Conservation (phyloP, 805 yeast species). For the Brettanomyces nanus region DNA sequence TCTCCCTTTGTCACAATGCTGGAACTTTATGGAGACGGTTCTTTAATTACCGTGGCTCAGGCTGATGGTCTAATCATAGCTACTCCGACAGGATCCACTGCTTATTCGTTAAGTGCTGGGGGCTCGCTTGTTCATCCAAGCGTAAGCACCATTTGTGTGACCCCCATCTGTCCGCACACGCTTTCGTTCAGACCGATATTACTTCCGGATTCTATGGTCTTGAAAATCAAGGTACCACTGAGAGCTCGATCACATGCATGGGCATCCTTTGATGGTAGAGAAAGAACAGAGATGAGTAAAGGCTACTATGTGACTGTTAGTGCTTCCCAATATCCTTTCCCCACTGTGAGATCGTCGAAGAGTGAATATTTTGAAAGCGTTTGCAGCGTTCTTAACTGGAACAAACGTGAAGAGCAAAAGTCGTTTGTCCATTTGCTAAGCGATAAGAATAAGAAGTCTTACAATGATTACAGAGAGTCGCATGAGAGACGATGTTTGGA, state of each 20-base stretch:
- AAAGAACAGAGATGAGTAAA: conserved; percentile 66
- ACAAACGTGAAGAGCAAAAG: conserved; percentile 80
- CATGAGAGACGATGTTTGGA: too few relatives aligned
- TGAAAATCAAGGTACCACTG: conserved; percentile 72
- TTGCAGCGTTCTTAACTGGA: conserved; percentile 87
- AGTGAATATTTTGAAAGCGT: conserved; percentile 80
- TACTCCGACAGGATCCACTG: conserved; percentile 95
- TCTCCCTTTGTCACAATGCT: conserved; percentile 86
- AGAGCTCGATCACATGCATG: conserved; percentile 86
- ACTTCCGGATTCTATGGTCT: conserved; percentile 85
- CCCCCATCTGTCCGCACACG: conserved; percentile 96
- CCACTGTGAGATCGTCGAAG: conserved; percentile 71
- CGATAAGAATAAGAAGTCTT: conserved; percentile 44
- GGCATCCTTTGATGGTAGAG: conserved; percentile 95
- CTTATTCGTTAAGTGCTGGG: conserved; percentile 91
- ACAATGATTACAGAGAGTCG: conserved; percentile 12
- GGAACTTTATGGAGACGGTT: conserved; percentile 83
- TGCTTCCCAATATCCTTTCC: conserved; percentile 89
- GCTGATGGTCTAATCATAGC: conserved; percentile 92
- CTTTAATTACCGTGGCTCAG: conserved; percentile 79
- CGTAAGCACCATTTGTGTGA: conserved; percentile 83
- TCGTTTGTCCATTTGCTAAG: conserved; percentile 60
- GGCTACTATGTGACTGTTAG: conserved; percentile 83
- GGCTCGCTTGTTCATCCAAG: conserved; percentile 94
- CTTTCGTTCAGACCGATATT: conserved; percentile 87